Evolutionary conservation across 164 flowering plant genomes (phyloP).

Genomic region (Magnolia officinalis): DNA sequence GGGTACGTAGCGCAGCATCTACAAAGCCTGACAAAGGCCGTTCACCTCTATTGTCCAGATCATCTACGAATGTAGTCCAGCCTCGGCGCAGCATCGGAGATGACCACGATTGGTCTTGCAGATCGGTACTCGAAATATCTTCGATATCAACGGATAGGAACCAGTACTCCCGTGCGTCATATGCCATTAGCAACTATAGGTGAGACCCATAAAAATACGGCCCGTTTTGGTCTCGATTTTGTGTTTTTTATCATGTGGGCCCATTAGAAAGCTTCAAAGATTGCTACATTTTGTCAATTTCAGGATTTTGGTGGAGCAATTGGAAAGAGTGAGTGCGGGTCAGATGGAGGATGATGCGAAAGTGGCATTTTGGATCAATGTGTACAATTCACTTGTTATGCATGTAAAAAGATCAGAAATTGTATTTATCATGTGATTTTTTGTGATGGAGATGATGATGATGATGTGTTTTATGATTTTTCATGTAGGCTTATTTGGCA

Average conservation of each 20-base stretch:
- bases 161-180: conserved; percentile 63
- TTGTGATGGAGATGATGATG: conserved; percentile 1
- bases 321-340: conserved; percentile 58
- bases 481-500: conserved; percentile 71
- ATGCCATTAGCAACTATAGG: conserved; percentile 73
- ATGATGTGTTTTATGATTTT: conserved; percentile 3
- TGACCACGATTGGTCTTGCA: conserved; percentile 39
- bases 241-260: not conserved
- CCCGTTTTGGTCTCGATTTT: not conserved
- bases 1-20: conserved; percentile 46
- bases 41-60: conserved; percentile 53
- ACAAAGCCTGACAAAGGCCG: conserved; percentile 31
- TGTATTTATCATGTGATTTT: not conserved
- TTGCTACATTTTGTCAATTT: conserved; percentile 20
- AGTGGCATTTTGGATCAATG: conserved; percentile 87
- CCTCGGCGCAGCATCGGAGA: conserved; percentile 38
- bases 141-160: conserved; percentile 58
- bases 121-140: conserved; percentile 61
- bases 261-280: not conserved
- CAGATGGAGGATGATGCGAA: conserved; percentile 69
- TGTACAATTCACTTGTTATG: conserved; percentile 84
- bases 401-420: conserved; percentile 48
- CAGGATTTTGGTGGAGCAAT: conserved; percentile 77
- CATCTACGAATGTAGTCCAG: conserved; percentile 45
- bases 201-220: conserved; percentile 4